Percentiles rank a stretch among this genome's conserved stretches.
phyloP scores from a whole-genome alignment of 129 eudicot species.

The Flaveria bidentis region DNA sequence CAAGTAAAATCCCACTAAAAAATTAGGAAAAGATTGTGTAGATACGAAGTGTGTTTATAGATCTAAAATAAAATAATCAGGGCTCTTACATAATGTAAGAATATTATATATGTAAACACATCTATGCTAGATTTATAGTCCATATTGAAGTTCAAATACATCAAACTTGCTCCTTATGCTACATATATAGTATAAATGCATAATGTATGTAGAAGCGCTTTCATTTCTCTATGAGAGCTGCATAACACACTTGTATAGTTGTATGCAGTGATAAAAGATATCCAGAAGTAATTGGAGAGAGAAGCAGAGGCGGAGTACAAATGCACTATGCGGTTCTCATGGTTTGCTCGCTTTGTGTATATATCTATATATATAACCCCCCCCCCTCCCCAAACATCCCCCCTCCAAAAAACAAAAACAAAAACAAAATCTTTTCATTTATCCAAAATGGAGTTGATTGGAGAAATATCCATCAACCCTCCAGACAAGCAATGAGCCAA shows the following conservation, averaged over 20 bases:
- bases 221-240: too few species aligned
- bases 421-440: background rate
- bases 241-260: too few species aligned
- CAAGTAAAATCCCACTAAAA: too few species aligned
- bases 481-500: constrained; percentile 52
- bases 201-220: too few species aligned
- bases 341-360: background rate
- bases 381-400: background rate
- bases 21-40: background rate
- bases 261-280: too few species aligned
- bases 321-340: background rate
- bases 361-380: background rate
- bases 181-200: constrained; percentile 7
- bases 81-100: constrained; percentile 15
- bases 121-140: background rate
- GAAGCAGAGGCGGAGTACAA: too few species aligned
- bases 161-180: constrained; percentile 27
- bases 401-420: too few species aligned
- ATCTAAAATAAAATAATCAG: background rate
- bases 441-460: constrained; percentile 15
- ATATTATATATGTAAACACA: background rate
- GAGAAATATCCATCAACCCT: constrained; percentile 43
- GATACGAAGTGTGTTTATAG: background rate
- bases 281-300: too few species aligned
- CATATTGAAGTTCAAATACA: constrained; percentile 3